A percentile compares a stretch with the other conserved stretches of the same genome.
Evolutionary conservation across 228 moss, liverwort and hornwort genomes (phyloP).

Genomic region (Sphagnum magellanicum): DNA sequence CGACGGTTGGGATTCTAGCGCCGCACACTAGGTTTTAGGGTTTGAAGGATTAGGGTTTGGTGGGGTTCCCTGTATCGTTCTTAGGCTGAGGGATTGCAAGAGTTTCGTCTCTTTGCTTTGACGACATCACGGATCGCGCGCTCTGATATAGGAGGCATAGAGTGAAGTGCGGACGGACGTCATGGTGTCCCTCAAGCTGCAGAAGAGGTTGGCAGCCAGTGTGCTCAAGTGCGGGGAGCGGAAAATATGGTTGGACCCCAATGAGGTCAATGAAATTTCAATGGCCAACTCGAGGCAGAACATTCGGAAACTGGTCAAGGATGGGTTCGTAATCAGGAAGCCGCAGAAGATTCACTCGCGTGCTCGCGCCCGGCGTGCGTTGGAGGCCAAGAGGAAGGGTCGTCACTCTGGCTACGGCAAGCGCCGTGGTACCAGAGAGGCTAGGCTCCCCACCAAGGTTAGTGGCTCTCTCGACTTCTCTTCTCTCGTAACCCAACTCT

Average conservation of each 20-base stretch:
- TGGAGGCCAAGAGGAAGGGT: constrained; percentile 47
- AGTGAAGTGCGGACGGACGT: not conserved
- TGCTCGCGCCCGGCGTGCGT: constrained; percentile 41
- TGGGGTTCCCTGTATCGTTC: no score
- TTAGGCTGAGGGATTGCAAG: no score
- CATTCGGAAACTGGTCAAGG: constrained; percentile 46
- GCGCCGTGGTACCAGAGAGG: constrained; percentile 41
- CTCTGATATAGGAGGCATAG: not conserved
- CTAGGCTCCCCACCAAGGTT: constrained; percentile 41
- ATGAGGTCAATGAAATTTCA: constrained; percentile 49
- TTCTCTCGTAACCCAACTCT: not conserved
- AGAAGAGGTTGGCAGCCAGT: constrained; percentile 47
- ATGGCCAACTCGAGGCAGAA: constrained; percentile 50
- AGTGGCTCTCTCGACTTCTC: not conserved
- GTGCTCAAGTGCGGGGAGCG: constrained; percentile 48
- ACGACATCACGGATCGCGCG: no score
- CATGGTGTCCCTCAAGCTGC: constrained; percentile 54
- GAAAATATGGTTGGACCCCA: constrained; percentile 47
- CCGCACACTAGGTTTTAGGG: no score
- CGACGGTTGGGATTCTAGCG: no score
- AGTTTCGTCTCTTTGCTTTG: no score
- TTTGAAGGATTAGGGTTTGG: no score
- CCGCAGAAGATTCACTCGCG: constrained; percentile 48
- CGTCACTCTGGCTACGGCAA: constrained; percentile 43
- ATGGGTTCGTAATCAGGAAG: constrained; percentile 44